Base-by-base conservation (phyloP, 2,329 filamentous ascomycete genomes). In the Xylaria hypoxylon region DNA sequence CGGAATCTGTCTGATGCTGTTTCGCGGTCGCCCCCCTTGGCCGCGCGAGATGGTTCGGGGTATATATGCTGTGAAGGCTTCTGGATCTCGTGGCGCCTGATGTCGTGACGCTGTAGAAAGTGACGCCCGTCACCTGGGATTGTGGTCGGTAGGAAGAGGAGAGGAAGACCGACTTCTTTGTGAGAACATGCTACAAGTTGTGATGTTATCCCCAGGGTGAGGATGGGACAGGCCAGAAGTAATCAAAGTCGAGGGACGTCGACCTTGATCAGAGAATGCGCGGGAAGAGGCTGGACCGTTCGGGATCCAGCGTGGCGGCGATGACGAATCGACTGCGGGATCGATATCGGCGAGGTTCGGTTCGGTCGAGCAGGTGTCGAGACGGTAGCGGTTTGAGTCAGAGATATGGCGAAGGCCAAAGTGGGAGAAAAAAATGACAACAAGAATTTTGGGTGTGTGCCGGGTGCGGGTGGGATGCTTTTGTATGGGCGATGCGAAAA, bases 51-150 rank as follows among this genome's bases (percentile, higher is more conserved):
- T 24, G 45, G n/a, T n/a, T 42, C 52, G 44, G 45, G 19, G 19
- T 28, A 15, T 35, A 64, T 61, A 64, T 68, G 68, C 69, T 59
- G 48, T 22, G 28, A 40, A 70, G 62, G 26, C 19, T 59, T 59
- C 22, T 68, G 55, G 56, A 31, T 65, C 74, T 65, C 74, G 33
- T 81, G 77, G 82, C 80, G 81, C 80, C 78, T 79, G 77, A 59
- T 81, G 79, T 82, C 81, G 82, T 79, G 78, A 79, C 81, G 80
- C 81, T 77, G 74, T 74, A 79, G 80, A 78, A 77, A 79, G 80
- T 79, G 79, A 82, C 77, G 78, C 81, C 80, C 79, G 85, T 87
- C 86, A 87, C 85, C 86, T 86, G 82, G 84, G 84, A 86, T 85
- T 86, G 82, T 85, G 83, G 81, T 86, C 84, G 85, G 84, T 84